These are phyloP conservation scores for Ceraceosorus bombacis DNA, from an alignment of 1,284 basidiomycete genomes.

Conservation along the genomic window DNA sequence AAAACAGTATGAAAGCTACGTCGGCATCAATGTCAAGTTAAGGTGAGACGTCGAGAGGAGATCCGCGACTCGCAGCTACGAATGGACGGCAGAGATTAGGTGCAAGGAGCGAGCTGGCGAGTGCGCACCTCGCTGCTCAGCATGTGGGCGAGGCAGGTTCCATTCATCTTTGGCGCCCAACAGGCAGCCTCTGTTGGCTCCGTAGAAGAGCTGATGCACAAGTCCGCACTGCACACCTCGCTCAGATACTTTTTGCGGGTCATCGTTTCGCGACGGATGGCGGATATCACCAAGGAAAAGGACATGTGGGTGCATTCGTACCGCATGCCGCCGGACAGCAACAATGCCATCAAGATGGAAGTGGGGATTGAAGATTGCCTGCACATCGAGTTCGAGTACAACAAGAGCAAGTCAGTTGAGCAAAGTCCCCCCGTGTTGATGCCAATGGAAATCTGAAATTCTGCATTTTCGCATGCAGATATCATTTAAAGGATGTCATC, in stretches of 20 bases:
- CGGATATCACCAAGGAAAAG: constrained; percentile 82
- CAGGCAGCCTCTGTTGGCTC: not conserved
- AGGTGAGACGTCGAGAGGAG: constrained; percentile 23
- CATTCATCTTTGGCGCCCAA: not conserved
- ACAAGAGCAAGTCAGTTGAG: constrained; percentile 71
- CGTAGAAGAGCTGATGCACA: not conserved
- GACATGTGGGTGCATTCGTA: constrained; percentile 98
- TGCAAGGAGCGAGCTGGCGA: too few species aligned
- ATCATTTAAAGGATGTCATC: constrained; percentile 97
- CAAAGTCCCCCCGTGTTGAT: not conserved
- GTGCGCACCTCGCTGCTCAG: too few species aligned
- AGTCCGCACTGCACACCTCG: not conserved
- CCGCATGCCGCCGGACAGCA: constrained; percentile 94
- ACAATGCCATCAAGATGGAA: constrained; percentile 99
- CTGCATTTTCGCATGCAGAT: constrained; percentile 49
- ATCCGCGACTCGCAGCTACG: not conserved
- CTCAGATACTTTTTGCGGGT: constrained; percentile 77
- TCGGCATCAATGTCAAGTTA: constrained; percentile 96
- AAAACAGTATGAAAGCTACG: constrained; percentile 96
- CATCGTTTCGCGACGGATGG: constrained; percentile 78
- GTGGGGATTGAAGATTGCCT: constrained; percentile 97
- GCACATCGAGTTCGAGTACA: constrained; percentile 99
- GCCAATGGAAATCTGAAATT: not conserved
- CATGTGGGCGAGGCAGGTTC: not conserved
- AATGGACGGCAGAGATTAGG: not conserved